Conservation (phyloP, 148 eudicot genomes). For the Amaranthus cruentus region DNA sequence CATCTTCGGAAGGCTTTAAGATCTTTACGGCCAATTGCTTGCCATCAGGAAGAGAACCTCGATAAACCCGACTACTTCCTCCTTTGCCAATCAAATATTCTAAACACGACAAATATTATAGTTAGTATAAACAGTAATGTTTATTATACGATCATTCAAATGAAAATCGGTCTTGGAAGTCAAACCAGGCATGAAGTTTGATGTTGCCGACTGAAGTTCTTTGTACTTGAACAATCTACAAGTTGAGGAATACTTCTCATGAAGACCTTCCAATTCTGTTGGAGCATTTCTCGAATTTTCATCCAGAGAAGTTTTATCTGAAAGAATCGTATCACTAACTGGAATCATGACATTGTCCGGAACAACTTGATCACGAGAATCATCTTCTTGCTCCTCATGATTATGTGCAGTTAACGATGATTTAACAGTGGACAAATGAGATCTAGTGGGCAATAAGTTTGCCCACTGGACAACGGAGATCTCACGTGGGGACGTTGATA, state of each 20-base stretch:
- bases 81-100: constrained; percentile 91
- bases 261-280: constrained; percentile 55
- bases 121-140: constrained; percentile 4
- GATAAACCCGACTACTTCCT: constrained; percentile 81
- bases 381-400: constrained; percentile 23
- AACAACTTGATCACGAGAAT: constrained; percentile 36
- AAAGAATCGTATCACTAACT: constrained; percentile 25
- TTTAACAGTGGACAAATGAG: constrained; percentile 20
- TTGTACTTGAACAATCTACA: constrained; percentile 63
- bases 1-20: constrained; percentile 62
- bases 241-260: constrained; percentile 59
- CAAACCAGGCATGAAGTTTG: constrained; percentile 62
- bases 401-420: constrained; percentile 22
- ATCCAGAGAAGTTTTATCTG: constrained; percentile 27
- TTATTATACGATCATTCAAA: background rate
- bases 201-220: constrained; percentile 74
- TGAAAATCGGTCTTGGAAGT: constrained; percentile 15
- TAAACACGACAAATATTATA: constrained; percentile 24
- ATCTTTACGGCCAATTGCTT: constrained; percentile 81
- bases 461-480: constrained; percentile 66
- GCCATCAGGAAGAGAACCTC: constrained; percentile 73
- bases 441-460: constrained; percentile 48
- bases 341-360: constrained; percentile 54
- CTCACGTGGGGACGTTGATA: constrained; percentile 30
- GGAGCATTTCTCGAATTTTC: constrained; percentile 29